Conservation (phyloP, 2,329 filamentous ascomycete genomes). For the Polychaeton citri region DNA sequence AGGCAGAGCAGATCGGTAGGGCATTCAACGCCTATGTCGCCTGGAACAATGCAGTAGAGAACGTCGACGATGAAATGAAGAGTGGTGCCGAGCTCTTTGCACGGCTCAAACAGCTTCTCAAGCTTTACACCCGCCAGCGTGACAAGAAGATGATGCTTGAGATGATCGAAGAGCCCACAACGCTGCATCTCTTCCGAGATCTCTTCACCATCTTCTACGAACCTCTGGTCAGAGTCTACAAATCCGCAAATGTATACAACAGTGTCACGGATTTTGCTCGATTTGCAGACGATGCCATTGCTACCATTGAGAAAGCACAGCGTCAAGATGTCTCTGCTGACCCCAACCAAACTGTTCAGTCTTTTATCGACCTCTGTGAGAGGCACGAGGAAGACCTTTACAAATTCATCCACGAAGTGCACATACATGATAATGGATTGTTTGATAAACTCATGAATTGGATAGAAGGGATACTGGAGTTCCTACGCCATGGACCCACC, state of each 20-base stretch:
- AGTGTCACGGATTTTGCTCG: conserved; percentile 91
- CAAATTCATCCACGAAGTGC: conserved; percentile 97
- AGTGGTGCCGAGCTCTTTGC: conserved; percentile 87
- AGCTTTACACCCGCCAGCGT: conserved; percentile 76
- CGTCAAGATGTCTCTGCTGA: conserved; percentile 78
- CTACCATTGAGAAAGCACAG: conserved; percentile 56
- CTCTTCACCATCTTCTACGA: conserved; percentile 99
- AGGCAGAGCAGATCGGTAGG: conserved; percentile 61
- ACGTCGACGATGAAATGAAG: conserved; percentile 75
- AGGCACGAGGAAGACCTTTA: conserved; percentile 95
- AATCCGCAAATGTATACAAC: conserved; percentile 95
- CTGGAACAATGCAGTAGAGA: conserved; percentile 89
- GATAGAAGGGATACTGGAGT: conserved; percentile 91
- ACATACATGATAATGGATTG: conserved; percentile 89
- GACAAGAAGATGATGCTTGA: conserved; percentile 97
- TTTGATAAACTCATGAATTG: conserved; percentile 95
- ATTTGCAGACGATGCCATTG: conserved; percentile 87
- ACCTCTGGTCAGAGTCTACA: conserved; percentile 91
- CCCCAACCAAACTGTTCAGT: conserved; percentile 94
- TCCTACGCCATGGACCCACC: conserved; percentile 67
- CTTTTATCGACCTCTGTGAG: conserved; percentile 92
- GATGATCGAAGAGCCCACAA: conserved; percentile 94
- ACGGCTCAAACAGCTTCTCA: conserved; percentile 85
- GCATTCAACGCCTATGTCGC: conserved; percentile 92
- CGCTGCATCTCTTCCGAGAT: conserved; percentile 87